A percentile compares a stretch with the other conserved stretches of the same genome.
phyloP scores from a whole-genome alignment of 768 basidiomycete genomes.

The Boletus sp. region DNA sequence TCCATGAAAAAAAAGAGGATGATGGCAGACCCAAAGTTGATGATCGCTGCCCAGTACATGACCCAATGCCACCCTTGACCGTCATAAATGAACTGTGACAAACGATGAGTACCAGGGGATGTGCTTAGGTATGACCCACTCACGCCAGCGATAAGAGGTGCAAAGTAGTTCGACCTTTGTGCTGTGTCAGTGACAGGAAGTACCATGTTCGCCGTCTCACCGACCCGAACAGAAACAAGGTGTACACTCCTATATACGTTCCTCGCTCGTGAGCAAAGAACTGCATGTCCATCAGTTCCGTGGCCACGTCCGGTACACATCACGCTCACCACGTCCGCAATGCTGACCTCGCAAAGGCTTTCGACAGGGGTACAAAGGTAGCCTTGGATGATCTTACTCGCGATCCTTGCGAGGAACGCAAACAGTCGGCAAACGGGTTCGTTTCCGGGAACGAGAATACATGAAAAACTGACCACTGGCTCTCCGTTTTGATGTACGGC shows the following conservation, averaged over 20 bases:
- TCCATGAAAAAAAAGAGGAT: conserved; percentile 19
- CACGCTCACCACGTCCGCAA: conserved; percentile 12
- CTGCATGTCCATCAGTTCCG: conserved; percentile 1
- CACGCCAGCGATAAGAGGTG: conserved; percentile 21
- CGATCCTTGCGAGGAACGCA: conserved; percentile 9
- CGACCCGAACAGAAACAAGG: conserved; percentile 20
- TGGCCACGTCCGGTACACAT: background rate
- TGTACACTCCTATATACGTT: conserved; percentile 20
- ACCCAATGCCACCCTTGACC: conserved; percentile 19
- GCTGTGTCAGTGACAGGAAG: background rate
- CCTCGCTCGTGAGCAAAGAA: conserved; percentile 23
- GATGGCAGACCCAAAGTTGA: conserved; percentile 17
- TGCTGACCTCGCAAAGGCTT: conserved; percentile 21
- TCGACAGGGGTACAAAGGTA: conserved; percentile 24
- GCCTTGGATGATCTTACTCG: conserved; percentile 19
- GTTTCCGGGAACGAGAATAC: background rate
- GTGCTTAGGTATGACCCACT: background rate
- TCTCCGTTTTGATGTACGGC: conserved; percentile 19
- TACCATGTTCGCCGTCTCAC: background rate
- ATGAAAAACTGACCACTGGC: conserved; percentile 11
- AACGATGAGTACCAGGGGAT: background rate
- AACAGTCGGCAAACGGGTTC: background rate
- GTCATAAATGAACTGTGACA: conserved; percentile 17
- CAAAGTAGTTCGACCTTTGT: conserved; percentile 20
- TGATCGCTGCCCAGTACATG: conserved; percentile 24